A percentile compares a stretch with the other conserved stretches of the same genome.
Evolutionary conservation across 2,329 filamentous ascomycete genomes (phyloP).

Genomic region (Leptodontidium sp.): DNA sequence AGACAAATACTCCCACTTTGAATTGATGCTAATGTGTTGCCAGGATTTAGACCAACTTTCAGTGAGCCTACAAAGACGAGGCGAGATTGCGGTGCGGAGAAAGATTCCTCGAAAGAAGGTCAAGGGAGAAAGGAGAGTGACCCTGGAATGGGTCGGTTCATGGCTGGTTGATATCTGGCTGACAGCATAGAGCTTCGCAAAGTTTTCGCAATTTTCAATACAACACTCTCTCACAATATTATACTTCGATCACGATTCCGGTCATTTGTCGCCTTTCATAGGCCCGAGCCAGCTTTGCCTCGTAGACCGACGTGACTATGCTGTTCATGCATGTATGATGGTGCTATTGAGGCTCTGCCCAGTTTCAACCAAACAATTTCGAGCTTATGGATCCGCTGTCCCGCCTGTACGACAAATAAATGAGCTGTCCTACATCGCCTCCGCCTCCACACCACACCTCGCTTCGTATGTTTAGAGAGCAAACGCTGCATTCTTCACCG

Average conservation of each 20-base stretch:
- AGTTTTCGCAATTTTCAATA: not conserved
- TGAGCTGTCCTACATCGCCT: too few relatives aligned
- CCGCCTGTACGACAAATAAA: not conserved
- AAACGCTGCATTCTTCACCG: too few relatives aligned
- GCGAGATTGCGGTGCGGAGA: slow-evolving; percentile 38
- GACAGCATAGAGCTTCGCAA: not conserved
- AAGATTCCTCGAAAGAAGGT: slow-evolving; percentile 29
- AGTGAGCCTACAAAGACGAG: slow-evolving; percentile 54
- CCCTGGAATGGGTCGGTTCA: slow-evolving; percentile 15
- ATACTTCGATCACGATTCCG: too few relatives aligned
- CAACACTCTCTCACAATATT: not conserved
- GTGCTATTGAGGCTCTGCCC: not conserved
- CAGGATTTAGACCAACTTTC: not conserved
- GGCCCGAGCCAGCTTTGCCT: not conserved
- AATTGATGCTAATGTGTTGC: not conserved
- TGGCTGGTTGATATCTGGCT: slow-evolving; percentile 23
- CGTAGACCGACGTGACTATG: not conserved
- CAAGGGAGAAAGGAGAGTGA: slow-evolving; percentile 28
- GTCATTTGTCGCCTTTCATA: too few relatives aligned
- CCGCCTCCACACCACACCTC: too few relatives aligned
- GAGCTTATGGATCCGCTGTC: not conserved
- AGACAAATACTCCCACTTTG: not conserved
- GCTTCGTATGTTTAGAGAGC: too few relatives aligned
- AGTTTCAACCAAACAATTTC: not conserved
- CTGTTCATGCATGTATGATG: not conserved